A percentile compares a stretch with the other conserved stretches of the same genome.
Conservation (phyloP, 164 flowering plant genomes). For the Piper longum region DNA sequence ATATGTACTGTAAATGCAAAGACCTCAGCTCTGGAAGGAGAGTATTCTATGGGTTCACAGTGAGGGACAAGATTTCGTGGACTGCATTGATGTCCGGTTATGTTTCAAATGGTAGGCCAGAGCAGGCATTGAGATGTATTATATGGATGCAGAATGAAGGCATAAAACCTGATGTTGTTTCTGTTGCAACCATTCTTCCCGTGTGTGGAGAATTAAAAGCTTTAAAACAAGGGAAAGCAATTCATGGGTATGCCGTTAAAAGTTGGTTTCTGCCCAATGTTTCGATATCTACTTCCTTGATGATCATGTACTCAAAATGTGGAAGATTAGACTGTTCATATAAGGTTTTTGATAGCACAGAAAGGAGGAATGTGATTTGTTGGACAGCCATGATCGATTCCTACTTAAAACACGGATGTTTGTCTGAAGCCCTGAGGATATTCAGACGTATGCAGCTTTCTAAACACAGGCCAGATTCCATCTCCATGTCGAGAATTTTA, state of each 20-base stretch:
- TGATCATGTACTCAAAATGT: slow-evolving; percentile 79
- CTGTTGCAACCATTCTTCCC: slow-evolving; percentile 72
- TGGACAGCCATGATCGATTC: slow-evolving; percentile 94
- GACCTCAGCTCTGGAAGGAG: slow-evolving; percentile 55
- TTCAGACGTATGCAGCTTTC: slow-evolving; percentile 66
- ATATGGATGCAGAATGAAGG: slow-evolving; percentile 96
- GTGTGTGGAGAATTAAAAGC: slow-evolving; percentile 59
- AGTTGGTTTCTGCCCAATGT: slow-evolving; percentile 54
- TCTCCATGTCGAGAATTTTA: slow-evolving; percentile 44
- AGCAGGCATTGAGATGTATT: slow-evolving; percentile 68
- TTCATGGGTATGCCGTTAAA: slow-evolving; percentile 59
- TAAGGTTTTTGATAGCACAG: slow-evolving; percentile 45
- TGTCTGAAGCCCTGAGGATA: slow-evolving; percentile 36
- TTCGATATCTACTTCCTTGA: slow-evolving; percentile 56
- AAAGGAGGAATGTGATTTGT: slow-evolving; percentile 49
- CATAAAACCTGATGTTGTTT: slow-evolving; percentile 74
- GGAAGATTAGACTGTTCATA: slow-evolving; percentile 26
- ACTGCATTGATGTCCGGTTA: slow-evolving; percentile 84
- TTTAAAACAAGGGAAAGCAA: slow-evolving; percentile 56
- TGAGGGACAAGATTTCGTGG: slow-evolving; percentile 73
- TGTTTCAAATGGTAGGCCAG: slow-evolving; percentile 51
- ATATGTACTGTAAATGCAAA: slow-evolving; percentile 84
- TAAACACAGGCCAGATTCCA: slow-evolving; percentile 67
- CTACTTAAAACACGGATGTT: slow-evolving; percentile 24
- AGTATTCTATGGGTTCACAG: slow-evolving; percentile 45